phyloP scores from a whole-genome alignment of 1,284 basidiomycete species.

The Bjerkandera adusta region DNA sequence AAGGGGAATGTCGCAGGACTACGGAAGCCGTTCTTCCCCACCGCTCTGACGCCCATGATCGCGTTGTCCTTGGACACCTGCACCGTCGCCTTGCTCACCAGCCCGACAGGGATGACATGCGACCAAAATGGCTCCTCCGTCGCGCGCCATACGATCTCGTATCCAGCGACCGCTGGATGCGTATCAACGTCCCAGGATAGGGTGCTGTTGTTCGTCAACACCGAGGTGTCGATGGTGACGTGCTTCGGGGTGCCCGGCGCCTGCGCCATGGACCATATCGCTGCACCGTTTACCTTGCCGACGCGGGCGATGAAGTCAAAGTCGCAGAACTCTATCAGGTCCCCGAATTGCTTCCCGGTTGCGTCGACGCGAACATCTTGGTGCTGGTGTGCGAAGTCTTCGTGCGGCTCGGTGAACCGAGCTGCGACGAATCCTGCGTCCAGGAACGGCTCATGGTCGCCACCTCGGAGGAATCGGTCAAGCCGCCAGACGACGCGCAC shows the following conservation, averaged over 20 bases:
- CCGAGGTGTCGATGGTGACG: conserved; percentile 42
- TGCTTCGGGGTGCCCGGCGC: conserved; percentile 50
- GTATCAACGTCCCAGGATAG: conserved; percentile 42
- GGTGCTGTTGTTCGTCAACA: conserved; percentile 52
- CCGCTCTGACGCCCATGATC: conserved; percentile 47
- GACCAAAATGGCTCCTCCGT: conserved; percentile 48
- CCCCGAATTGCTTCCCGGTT: conserved; percentile 50
- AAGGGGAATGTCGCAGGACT: conserved; percentile 49
- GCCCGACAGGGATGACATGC: conserved; percentile 46
- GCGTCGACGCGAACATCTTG: conserved; percentile 47
- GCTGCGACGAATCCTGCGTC: conserved; percentile 47
- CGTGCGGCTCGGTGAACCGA: conserved; percentile 53
- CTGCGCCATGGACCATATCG: conserved; percentile 50
- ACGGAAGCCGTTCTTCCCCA: conserved; percentile 49
- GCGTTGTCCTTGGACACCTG: conserved; percentile 50
- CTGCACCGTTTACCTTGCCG: conserved; percentile 49
- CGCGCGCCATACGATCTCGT: conserved; percentile 51
- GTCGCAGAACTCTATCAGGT: conserved; percentile 50
- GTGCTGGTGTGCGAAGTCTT: conserved; percentile 56
- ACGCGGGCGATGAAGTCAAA: conserved; percentile 48
- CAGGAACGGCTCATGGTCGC: conserved; percentile 53
- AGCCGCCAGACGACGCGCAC: conserved; percentile 48
- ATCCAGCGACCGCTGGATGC: conserved; percentile 36
- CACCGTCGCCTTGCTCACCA: conserved; percentile 39
- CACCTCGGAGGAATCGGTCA: conserved; percentile 51